Percentiles rank a stretch among this genome's conserved stretches.
phyloP scores from a whole-genome alignment of 2,329 filamentous ascomycete genomes.

The Geoglossum cookeanum region DNA sequence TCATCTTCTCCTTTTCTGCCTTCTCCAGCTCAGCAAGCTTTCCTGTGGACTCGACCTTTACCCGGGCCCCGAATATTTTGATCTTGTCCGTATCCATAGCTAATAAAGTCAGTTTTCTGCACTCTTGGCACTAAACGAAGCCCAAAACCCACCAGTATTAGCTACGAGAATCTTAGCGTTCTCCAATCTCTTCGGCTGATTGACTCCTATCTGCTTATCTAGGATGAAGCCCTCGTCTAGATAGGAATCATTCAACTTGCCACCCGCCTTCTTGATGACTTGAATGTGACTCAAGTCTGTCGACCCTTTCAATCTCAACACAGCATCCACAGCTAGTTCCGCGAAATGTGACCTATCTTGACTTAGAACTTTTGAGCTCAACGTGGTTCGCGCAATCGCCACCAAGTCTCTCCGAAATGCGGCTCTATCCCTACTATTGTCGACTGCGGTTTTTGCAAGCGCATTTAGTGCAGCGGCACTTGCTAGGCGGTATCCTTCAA shows the following conservation, averaged over 20 bases:
- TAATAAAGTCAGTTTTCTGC: neutral
- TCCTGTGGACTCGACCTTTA: slow-evolving; percentile 90
- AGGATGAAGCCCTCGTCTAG: slow-evolving; percentile 96
- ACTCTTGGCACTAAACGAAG: neutral
- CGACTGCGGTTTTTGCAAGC: slow-evolving; percentile 65
- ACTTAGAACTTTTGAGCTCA: slow-evolving; percentile 90
- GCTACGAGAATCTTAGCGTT: slow-evolving; percentile 97
- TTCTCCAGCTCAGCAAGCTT: slow-evolving; percentile 97
- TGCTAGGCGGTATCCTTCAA: slow-evolving; percentile 96
- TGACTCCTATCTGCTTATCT: slow-evolving; percentile 97
- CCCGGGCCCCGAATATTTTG: slow-evolving; percentile 94
- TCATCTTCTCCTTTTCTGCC: slow-evolving; percentile 98
- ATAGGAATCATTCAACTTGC: slow-evolving; percentile 94
- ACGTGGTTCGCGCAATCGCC: slow-evolving; percentile 80
- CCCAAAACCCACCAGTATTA: slow-evolving; percentile 40
- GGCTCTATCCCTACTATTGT: slow-evolving; percentile 68
- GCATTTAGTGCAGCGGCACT: slow-evolving; percentile 72
- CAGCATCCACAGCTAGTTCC: slow-evolving; percentile 73
- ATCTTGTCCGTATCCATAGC: slow-evolving; percentile 99
- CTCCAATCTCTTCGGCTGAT: slow-evolving; percentile 91
- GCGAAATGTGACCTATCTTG: slow-evolving; percentile 90
- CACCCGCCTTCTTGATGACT: slow-evolving; percentile 97
- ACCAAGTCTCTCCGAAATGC: slow-evolving; percentile 79
- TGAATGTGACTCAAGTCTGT: slow-evolving; percentile 95
- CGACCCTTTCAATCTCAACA: slow-evolving; percentile 73